Base-by-base conservation (phyloP, 306 rosid genomes). In the Quillaja saponaria region DNA sequence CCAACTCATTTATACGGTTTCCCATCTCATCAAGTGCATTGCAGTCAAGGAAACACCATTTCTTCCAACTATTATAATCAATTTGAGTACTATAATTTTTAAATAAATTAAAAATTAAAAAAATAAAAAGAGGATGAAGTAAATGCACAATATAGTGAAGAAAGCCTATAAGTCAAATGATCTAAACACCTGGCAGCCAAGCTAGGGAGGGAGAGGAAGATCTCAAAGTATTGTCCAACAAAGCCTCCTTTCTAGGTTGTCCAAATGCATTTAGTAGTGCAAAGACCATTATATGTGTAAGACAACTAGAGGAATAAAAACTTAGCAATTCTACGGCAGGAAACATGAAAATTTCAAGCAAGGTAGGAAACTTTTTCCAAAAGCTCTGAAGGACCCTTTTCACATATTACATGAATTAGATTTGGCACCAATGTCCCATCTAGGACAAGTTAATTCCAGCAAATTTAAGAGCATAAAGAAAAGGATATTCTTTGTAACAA, bases 11-110 rank as follows among this genome's bases (percentile, higher is more conserved):
- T 61, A 94, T 94, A 44, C 99, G 95, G 75, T 44, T 56, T 56
- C 99, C 99, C 97, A 89, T 89, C 71, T 92, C 99, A 66, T 92
- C 97, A 35, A 92, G 99, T 92, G 78, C 81, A 78, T 50, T 50
- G 63, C 33, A 34, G 95, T 92, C 66, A 92, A 92, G 84, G 56
- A 84, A 84, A 72, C 76, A 70, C 34, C 54, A 34, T 18, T 55
- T 53, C 28, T 17, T n/a, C 34, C 28, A 40, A 1, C 19, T 1
- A 12, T 31, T 44, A 16, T 19, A 60, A 59, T 25, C 61, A 59
- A 67, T 68, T 68, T 28, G 47, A 55, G 33, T 51, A 63, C 34
- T 62, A 37, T 5, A 37, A 10, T 10, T 5, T 37, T 37, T 37
- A 37, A 5, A 10, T 37, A 37, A 6, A 5, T 6, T 37, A 37